Conservation (phyloP, 2,329 filamentous ascomycete genomes). For the Aspergillus caelatus region DNA sequence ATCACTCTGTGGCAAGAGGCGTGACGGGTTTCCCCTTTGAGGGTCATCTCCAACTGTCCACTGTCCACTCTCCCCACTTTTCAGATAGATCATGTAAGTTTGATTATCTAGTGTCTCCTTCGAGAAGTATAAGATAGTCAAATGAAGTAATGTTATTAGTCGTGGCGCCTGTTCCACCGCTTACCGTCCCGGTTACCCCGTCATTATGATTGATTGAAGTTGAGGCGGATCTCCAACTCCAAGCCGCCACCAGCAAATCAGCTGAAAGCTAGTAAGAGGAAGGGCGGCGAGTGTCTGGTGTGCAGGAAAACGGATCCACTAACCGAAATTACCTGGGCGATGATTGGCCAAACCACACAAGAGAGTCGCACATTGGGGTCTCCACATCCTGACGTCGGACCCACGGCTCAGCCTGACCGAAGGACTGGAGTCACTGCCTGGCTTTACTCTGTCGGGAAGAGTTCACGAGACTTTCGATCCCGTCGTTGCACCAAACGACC, state of each 20-base stretch:
- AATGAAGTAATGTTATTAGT: neutral
- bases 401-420: neutral
- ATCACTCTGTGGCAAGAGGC: neutral
- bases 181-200: neutral
- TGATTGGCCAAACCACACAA: neutral
- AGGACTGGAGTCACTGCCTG: neutral
- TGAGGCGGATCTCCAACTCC: neutral
- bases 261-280: neutral
- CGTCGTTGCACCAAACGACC: neutral
- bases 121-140: neutral
- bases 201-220: neutral
- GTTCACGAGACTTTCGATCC: slow-evolving; percentile 20
- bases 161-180: neutral
- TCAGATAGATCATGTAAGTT: neutral
- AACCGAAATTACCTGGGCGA: neutral
- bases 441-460: slow-evolving; percentile 19
- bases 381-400: slow-evolving; percentile 5
- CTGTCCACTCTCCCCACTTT: neutral
- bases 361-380: neutral
- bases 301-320: neutral
- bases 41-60: neutral
- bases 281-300: neutral
- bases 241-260: neutral
- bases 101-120: neutral
- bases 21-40: neutral